Evolutionary conservation across 495 filamentous ascomycete species (phyloP).

Genomic region (Lepidopterella palustris): DNA sequence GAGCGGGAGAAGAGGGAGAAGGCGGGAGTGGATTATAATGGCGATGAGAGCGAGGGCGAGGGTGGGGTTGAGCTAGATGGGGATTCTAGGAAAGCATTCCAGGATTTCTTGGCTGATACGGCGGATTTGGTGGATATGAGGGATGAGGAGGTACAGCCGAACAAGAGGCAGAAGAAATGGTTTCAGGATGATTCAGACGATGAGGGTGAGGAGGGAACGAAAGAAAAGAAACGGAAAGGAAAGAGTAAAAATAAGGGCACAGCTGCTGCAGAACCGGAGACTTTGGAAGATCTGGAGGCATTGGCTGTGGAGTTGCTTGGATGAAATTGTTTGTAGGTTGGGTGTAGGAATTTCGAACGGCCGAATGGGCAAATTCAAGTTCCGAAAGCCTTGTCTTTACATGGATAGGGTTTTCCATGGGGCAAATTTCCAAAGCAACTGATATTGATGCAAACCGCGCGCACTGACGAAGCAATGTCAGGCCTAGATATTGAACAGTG

Average conservation of each 20-base stretch:
- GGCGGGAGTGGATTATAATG: slow-evolving; percentile 30
- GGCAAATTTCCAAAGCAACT: no score
- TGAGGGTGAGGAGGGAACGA: slow-evolving; percentile 18
- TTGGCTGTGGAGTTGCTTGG: slow-evolving; percentile 75
- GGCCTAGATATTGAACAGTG: no score
- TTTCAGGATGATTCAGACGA: slow-evolving; percentile 35
- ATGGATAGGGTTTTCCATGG: no score
- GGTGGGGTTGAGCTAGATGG: slow-evolving; percentile 29
- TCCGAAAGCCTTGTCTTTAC: no score
- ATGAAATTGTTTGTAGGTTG: no score
- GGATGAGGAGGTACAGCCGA: slow-evolving; percentile 20
- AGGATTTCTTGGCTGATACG: slow-evolving; percentile 36
- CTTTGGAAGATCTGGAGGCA: slow-evolving; percentile 82
- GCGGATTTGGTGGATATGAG: slow-evolving; percentile 40
- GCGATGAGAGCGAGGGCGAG: slow-evolving; percentile 37
- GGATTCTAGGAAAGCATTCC: slow-evolving; percentile 28
- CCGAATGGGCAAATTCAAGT: no score
- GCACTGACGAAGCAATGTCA: no score
- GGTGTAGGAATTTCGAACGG: no score
- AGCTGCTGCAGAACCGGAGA: slow-evolving; percentile 63
- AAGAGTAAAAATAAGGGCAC: slow-evolving; percentile 41
- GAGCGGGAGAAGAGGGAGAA: slow-evolving; percentile 57
- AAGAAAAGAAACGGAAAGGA: slow-evolving; percentile 48
- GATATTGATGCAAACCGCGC: no score
- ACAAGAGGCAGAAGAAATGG: slow-evolving; percentile 42